A percentile compares a stretch with the other conserved stretches of the same genome.
phyloP scores from a whole-genome alignment of 805 yeast species.

The Candida incommunis region DNA sequence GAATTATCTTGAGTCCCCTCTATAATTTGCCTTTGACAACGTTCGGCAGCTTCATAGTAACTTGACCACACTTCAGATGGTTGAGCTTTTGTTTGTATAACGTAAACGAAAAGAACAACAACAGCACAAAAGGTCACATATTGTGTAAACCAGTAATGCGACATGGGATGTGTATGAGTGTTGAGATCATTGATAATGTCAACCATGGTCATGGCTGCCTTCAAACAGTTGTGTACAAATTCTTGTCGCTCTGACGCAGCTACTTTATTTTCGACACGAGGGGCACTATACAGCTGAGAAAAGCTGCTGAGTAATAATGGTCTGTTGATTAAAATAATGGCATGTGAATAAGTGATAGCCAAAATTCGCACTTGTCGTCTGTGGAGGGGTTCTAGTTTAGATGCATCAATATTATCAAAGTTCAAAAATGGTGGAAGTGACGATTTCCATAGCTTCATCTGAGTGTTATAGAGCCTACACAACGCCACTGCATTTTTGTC shows the following conservation, averaged over 20 bases:
- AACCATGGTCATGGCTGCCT: conserved; percentile 7
- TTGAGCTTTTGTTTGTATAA: neutral
- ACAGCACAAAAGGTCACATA: conserved; percentile 9
- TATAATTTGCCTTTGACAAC: neutral
- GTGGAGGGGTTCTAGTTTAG: conserved; percentile 5
- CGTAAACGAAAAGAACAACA: conserved; percentile 7
- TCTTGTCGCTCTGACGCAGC: conserved; percentile 1
- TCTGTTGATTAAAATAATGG: conserved; percentile 7
- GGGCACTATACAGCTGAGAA: conserved; percentile 4
- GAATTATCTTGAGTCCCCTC: conserved; percentile 1
- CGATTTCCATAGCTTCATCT: conserved; percentile 5
- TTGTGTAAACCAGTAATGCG: conserved; percentile 10
- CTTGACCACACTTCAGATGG: neutral
- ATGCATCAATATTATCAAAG: conserved; percentile 4
- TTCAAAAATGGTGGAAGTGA: conserved; percentile 8
- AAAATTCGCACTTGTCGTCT: conserved; percentile 8
- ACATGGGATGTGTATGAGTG: conserved; percentile 3
- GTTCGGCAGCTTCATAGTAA: neutral
- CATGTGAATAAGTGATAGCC: conserved; percentile 7
- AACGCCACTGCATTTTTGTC: neutral
- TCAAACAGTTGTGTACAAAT: conserved; percentile 4
- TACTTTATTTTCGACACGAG: conserved; percentile 2
- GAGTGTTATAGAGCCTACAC: conserved; percentile 3
- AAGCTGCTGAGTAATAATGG: conserved; percentile 7
- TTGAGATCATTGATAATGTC: conserved; percentile 5